phyloP scores from a whole-genome alignment of 768 basidiomycete species.

The Leucocoprinus sp. region DNA sequence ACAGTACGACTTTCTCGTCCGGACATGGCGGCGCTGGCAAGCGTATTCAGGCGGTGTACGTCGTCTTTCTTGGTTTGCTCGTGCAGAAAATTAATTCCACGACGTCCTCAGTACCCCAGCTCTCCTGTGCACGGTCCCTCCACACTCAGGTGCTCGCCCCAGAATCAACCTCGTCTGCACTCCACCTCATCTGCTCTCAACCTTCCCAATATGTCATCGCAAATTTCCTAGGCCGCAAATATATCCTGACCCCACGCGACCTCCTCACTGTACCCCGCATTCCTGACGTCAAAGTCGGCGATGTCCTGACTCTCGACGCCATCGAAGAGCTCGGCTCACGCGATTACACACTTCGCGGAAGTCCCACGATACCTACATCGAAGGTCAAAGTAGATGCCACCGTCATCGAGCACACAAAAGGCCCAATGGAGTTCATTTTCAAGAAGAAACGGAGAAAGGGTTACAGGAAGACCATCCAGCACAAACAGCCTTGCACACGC shows the following conservation, averaged over 20 bases:
- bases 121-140: conserved; percentile 13
- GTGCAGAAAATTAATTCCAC: conserved; percentile 4
- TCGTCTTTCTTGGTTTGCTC: not conserved
- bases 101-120: conserved; percentile 11
- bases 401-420: conserved; percentile 97
- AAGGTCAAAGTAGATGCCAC: conserved; percentile 76
- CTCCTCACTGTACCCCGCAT: conserved; percentile 90
- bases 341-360: conserved; percentile 85
- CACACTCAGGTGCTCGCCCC: conserved; percentile 21
- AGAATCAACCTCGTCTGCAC: conserved; percentile 47
- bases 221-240: conserved; percentile 77
- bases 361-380: conserved; percentile 57
- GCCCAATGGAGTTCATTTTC: conserved; percentile 82
- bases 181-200: conserved; percentile 81
- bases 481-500: conserved; percentile 95
- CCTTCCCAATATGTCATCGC: conserved; percentile 91
- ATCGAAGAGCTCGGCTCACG: conserved; percentile 94
- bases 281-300: conserved; percentile 78
- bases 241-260: conserved; percentile 86
- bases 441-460: conserved; percentile 99
- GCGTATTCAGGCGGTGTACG: conserved; percentile 26
- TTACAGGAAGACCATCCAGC: conserved; percentile 87
- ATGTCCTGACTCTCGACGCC: conserved; percentile 71
- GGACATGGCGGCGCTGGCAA: conserved; percentile 21
- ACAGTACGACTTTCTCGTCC: not conserved